These are phyloP conservation scores for Puccinia polysora DNA, from an alignment of 1,284 basidiomycete species.

Conservation along the genomic window DNA sequence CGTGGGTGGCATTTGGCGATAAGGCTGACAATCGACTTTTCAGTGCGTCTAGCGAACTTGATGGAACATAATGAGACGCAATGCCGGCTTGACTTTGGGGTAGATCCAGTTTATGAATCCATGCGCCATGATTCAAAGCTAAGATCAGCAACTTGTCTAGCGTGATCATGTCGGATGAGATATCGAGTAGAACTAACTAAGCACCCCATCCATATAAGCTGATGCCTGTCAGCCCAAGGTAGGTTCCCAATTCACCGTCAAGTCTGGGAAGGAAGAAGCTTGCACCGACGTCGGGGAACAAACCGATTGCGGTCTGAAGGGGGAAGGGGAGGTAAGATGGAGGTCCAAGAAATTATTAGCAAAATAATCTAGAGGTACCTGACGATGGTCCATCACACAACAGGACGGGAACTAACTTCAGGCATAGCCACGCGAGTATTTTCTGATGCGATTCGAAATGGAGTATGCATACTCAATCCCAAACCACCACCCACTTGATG, in stretches of 20 bases:
- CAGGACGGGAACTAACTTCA: slow-evolving; percentile 60
- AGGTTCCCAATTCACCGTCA: slow-evolving; percentile 87
- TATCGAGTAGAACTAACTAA: slow-evolving; percentile 63
- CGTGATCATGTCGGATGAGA: slow-evolving; percentile 38
- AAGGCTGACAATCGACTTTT: slow-evolving; percentile 54
- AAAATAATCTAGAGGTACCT: too few relatives aligned
- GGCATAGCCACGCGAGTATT: slow-evolving; percentile 94
- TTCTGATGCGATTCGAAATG: slow-evolving; percentile 89
- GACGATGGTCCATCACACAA: neutral
- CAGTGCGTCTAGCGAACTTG: slow-evolving; percentile 67
- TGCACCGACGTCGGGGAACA: slow-evolving; percentile 85
- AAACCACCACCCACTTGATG: slow-evolving; percentile 87
- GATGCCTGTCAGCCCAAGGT: slow-evolving; percentile 82
- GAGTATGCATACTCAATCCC: slow-evolving; percentile 79
- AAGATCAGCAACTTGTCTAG: neutral
- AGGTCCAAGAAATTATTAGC: too few relatives aligned
- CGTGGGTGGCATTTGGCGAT: slow-evolving; percentile 54
- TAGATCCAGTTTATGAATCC: neutral
- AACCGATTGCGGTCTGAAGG: slow-evolving; percentile 50
- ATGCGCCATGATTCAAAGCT: neutral
- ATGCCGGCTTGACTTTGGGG: slow-evolving; percentile 72
- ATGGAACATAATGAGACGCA: slow-evolving; percentile 82
- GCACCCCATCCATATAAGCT: slow-evolving; percentile 69
- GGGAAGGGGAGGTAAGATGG: too few relatives aligned
- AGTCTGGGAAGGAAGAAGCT: slow-evolving; percentile 81